Conservation (phyloP, 2,329 filamentous ascomycete genomes). For the Pestalotiopsis sp. region DNA sequence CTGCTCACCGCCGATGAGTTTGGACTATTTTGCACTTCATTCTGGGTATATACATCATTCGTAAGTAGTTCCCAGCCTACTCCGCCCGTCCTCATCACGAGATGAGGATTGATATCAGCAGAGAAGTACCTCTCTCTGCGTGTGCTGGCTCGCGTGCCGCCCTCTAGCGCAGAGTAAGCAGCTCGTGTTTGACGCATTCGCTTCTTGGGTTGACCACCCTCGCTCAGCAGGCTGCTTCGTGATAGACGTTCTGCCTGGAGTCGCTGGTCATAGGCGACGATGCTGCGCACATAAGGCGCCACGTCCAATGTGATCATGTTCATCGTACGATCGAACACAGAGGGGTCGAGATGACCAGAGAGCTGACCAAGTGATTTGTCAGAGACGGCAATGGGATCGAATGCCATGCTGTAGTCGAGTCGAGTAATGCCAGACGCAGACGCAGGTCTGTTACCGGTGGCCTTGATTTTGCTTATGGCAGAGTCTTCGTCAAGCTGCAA, state of each 20-base stretch:
- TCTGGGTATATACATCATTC: not conserved
- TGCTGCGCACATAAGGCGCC: conserved; percentile 86
- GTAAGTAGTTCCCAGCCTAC: conserved; percentile 37
- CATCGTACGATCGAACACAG: conserved; percentile 76
- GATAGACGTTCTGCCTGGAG: conserved; percentile 70
- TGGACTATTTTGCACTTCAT: not conserved
- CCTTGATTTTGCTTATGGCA: conserved; percentile 35
- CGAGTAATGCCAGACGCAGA: conserved; percentile 40
- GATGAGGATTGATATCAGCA: conserved; percentile 57
- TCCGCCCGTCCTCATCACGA: conserved; percentile 68
- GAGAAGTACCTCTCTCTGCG: conserved; percentile 75
- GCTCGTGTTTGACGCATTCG: conserved; percentile 72
- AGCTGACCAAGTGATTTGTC: conserved; percentile 41
- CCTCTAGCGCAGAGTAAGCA: conserved; percentile 77
- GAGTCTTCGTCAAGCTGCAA: conserved; percentile 22
- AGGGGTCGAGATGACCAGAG: conserved; percentile 59
- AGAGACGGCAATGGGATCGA: conserved; percentile 60
- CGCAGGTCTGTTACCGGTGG: conserved; percentile 33
- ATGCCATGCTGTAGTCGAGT: conserved; percentile 58
- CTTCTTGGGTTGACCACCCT: conserved; percentile 58
- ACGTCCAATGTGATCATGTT: conserved; percentile 72
- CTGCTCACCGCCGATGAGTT: not conserved
- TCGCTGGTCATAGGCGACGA: conserved; percentile 74
- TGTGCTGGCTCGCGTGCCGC: conserved; percentile 67
- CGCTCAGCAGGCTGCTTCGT: conserved; percentile 64